Evolutionary conservation across 805 yeast species (phyloP), one percentile per base, ranked within the genome.

Genomic region (Candida insectorum): DNA sequence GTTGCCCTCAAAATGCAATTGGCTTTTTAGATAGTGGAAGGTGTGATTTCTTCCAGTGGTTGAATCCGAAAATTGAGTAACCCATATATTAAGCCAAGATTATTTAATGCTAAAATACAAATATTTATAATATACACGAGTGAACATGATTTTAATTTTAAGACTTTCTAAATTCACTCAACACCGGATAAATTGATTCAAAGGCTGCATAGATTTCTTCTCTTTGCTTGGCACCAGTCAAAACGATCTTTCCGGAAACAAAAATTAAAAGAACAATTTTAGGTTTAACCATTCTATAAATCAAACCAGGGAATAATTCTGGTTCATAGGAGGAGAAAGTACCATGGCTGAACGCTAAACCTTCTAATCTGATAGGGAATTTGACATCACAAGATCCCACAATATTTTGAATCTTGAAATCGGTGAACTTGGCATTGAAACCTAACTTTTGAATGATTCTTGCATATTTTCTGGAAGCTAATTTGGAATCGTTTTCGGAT

Each of bases 211-310:
- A 93, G 45, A 93, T 93, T 62, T 93, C 98, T 60, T 93, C 97
- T 62, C 98, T 83, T 63, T 93, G 97, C 61, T 93, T 93, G 13
- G 98, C 98, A 71, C 98, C 98, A 6, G 98, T 93, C 49, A 93
- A 71, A 33, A 93, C 98, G 63, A 93, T 93, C 62, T 93, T 93
- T 21, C 98, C 98, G 18, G 95, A 85, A 31, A 93, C 98, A 60
- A 93, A 93, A 49, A 93, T 89, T 64, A 93, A 75, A 53, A 93
- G 69, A 33, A 93, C 98, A 65, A 93, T 93, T 62, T 93, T 93
- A 12, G 98, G 98, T 60, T 91, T 91, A 49, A 93, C 98, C 98
- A 93, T 93, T 75, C 98, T 87, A 72, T 93, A 93, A 65, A 93
- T 93, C 50, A 93, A 75, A 54, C 98, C 98, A 3, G 98, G 98